Evolutionary conservation across 257 asterid species (phyloP), one percentile per base, ranked within the genome.

Genomic region (Salvia hispanica): DNA sequence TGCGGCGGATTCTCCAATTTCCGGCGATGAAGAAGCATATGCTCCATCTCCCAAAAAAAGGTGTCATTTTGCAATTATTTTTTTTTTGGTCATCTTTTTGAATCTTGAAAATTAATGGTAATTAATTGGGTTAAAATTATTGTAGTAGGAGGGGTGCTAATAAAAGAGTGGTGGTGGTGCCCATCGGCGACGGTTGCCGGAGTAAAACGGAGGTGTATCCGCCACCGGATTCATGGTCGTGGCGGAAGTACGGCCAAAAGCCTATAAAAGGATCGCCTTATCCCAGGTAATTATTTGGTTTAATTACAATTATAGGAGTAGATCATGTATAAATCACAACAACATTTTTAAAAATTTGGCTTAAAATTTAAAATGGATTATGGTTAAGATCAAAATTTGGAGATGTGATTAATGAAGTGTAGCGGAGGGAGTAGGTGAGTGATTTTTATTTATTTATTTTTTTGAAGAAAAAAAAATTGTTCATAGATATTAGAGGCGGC

Each of bases 161-260:
- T 6, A 89, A 82, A 81, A 87, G 69, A 77, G 91, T 83, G 31
- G 75, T 89, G 57, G 56, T 83, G 47, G 86, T 85, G 64, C 85
- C 96, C 46, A 75, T 85, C 43, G 85, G 75, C 13, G 72, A 48
- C 46, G 91, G 92, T 3, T 69, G 66, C 72, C 83, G 91, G 77
- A 80, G 82, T 71, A 89, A 75, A 78, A 68, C 78, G 18, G 96
- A 89, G 80, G 88, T 85, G 33, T 83, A 85, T 75, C 96, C 96
- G 50, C 95, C 96, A 70, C 84, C 87, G 77, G 95, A 89, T 87
- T 83, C 95, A 66, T 89, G 96, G 96, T 85, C 96, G 4, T 89
- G 96, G 96, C 82, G 96, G 75, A 89, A 89, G 47, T 89, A 89
- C 73, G 96, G 96, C 14, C 96, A 87, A 33, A 89, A 89, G 74